Evolutionary conservation across 2,329 filamentous ascomycete genomes (phyloP).

Genomic region (Botrytis pseudocinerea): DNA sequence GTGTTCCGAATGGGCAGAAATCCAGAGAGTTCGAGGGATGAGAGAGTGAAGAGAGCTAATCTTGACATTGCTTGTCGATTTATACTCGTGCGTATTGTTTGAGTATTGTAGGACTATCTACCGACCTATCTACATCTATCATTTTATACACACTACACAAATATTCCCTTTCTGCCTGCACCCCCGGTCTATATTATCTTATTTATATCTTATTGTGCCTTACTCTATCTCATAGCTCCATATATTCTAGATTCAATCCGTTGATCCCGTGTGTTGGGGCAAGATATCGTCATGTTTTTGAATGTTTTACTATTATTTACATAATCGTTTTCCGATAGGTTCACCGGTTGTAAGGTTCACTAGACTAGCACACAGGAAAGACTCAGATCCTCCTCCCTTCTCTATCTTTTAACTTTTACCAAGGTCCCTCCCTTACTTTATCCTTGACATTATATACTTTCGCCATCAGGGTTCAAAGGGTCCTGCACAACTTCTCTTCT

Average conservation of each 20-base stretch:
- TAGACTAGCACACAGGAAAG: not conserved
- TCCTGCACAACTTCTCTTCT: not conserved
- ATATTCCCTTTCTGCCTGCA: not conserved
- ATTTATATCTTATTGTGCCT: not conserved
- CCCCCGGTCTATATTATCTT: not conserved
- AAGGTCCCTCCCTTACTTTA: conserved; percentile 5
- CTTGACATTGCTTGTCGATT: not conserved
- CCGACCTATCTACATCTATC: not conserved
- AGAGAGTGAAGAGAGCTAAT: not conserved
- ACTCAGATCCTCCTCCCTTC: not conserved
- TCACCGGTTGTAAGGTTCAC: not conserved
- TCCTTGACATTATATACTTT: not conserved
- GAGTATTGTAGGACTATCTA: not conserved
- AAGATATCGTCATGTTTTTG: conserved; percentile 4
- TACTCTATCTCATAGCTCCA: not conserved
- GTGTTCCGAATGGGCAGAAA: not conserved
- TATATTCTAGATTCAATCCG: not conserved
- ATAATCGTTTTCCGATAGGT: conserved; percentile 1
- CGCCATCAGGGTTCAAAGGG: not conserved
- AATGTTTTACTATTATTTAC: conserved; percentile 4
- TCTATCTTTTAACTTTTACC: not conserved
- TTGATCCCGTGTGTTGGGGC: not conserved
- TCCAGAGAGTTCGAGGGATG: not conserved
- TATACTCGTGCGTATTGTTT: not conserved
- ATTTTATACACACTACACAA: not conserved